Percentiles rank a stretch among this genome's conserved stretches.
These are phyloP conservation scores for Cordyceps tenuipes DNA, from an alignment of 2,329 filamentous ascomycete genomes.

Conservation along the genomic window DNA sequence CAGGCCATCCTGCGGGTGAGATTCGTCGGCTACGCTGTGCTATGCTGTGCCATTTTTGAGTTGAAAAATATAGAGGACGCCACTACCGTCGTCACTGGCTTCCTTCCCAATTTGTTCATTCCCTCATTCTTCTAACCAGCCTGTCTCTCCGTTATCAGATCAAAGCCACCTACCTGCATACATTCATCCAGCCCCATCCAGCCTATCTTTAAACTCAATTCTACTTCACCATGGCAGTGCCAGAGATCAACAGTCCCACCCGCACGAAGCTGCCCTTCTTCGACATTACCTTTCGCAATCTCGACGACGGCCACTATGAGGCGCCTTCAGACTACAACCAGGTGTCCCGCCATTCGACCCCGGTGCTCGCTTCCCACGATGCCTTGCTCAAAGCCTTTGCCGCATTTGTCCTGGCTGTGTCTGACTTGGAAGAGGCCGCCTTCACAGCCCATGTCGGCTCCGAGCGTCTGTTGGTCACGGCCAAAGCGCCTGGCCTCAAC, in stretches of 20 bases:
- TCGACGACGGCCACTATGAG: conserved; percentile 1
- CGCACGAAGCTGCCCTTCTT: conserved; percentile 12
- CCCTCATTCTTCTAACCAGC: neutral
- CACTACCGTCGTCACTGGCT: neutral
- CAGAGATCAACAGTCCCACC: neutral
- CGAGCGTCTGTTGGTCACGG: conserved; percentile 8
- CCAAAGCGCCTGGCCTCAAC: conserved; percentile 2
- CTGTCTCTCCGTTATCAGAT: neutral
- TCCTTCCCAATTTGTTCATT: neutral
- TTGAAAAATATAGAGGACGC: neutral
- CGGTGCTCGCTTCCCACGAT: neutral
- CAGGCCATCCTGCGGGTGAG: neutral
- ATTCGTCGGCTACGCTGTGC: neutral
- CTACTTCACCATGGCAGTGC: neutral
- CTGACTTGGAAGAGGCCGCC: conserved; percentile 5
- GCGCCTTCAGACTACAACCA: conserved; percentile 8
- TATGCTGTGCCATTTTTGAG: neutral
- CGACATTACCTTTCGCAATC: conserved; percentile 6
- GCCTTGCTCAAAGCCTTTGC: conserved; percentile 4
- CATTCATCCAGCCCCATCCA: neutral
- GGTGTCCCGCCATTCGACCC: neutral
- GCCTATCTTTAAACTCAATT: neutral
- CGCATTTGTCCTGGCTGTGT: conserved; percentile 4
- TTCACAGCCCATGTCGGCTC: conserved; percentile 9
- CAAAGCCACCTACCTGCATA: neutral